Percentiles rank a stretch among this genome's conserved stretches.
These are phyloP conservation scores for Lepidium sativum DNA, from an alignment of 345 rosid genomes.

Conservation along the genomic window DNA sequence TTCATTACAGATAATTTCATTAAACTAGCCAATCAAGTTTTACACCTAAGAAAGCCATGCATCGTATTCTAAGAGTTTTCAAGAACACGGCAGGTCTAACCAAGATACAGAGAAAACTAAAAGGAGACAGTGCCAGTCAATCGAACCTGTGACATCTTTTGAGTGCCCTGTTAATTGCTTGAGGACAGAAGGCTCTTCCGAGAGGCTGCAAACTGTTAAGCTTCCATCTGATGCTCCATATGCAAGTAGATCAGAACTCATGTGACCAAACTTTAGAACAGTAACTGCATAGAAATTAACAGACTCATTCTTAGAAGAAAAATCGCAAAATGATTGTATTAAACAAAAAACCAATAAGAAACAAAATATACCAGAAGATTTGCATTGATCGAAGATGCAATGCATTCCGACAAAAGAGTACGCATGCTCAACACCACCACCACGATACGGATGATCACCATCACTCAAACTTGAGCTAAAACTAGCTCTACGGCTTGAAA, in stretches of 20 bases:
- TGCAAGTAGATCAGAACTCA: constrained; percentile 91
- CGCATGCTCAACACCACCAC: constrained; percentile 61
- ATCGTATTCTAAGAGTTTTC: not conserved
- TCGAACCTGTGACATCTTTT: constrained; percentile 99
- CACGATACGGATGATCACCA: constrained; percentile 43
- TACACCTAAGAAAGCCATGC: not conserved
- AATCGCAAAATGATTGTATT: not conserved
- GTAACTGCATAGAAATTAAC: constrained; percentile 55
- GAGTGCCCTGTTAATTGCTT: constrained; percentile 66
- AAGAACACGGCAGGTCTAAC: not conserved
- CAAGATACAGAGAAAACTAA: constrained; percentile 31
- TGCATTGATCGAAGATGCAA: constrained; percentile 93
- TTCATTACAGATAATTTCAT: not conserved
- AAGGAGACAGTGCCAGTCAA: constrained; percentile 56
- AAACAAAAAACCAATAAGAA: not conserved
- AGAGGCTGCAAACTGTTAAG: constrained; percentile 71
- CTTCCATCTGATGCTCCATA: constrained; percentile 95
- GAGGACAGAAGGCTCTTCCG: constrained; percentile 61
- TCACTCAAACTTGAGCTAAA: constrained; percentile 78
- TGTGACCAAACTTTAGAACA: constrained; percentile 90
- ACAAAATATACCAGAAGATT: constrained; percentile 59
- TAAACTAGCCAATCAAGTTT: not conserved
- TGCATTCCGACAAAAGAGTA: constrained; percentile 98
- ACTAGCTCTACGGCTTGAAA: constrained; percentile 71
- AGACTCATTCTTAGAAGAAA: not conserved